Evolutionary conservation across 2,329 filamentous ascomycete genomes (phyloP).

Genomic region (Penicillium glabrum): DNA sequence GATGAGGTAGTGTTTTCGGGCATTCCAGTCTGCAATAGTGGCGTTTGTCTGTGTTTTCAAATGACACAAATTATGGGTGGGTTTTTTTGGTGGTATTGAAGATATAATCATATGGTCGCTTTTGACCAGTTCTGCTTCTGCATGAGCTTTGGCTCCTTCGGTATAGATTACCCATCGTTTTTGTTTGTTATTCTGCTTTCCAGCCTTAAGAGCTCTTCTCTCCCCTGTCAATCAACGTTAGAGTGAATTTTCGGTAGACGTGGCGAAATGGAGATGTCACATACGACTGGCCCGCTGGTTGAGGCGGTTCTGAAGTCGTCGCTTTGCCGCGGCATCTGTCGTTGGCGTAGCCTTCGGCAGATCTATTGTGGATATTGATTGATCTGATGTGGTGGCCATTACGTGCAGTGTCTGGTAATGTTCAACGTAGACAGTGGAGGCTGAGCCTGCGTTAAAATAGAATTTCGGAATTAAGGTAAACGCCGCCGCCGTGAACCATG

Average conservation of each 20-base stretch:
- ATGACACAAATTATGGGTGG: neutral
- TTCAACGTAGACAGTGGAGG: neutral
- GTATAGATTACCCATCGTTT: conserved; percentile 19
- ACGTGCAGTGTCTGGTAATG: neutral
- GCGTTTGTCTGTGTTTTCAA: no score
- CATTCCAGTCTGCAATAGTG: neutral
- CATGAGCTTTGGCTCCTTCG: neutral
- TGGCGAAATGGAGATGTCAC: conserved; percentile 3
- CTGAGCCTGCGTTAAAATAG: neutral
- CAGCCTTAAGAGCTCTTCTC: conserved; percentile 12
- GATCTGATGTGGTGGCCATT: neutral
- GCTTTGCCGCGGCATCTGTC: conserved; percentile 8
- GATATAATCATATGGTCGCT: neutral
- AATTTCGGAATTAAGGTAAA: conserved; percentile 8
- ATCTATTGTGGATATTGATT: neutral
- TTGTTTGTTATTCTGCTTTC: neutral
- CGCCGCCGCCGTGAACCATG: neutral
- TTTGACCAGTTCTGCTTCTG: neutral
- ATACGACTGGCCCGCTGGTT: conserved; percentile 24
- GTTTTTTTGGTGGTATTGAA: neutral
- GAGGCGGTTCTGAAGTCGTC: conserved; percentile 22
- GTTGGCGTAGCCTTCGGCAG: neutral
- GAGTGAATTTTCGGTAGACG: neutral
- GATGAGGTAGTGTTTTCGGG: neutral
- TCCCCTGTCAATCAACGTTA: conserved; percentile 6